phyloP scores from a whole-genome alignment of 2,329 filamentous ascomycete genomes.

The Harringtonia aguacate region DNA sequence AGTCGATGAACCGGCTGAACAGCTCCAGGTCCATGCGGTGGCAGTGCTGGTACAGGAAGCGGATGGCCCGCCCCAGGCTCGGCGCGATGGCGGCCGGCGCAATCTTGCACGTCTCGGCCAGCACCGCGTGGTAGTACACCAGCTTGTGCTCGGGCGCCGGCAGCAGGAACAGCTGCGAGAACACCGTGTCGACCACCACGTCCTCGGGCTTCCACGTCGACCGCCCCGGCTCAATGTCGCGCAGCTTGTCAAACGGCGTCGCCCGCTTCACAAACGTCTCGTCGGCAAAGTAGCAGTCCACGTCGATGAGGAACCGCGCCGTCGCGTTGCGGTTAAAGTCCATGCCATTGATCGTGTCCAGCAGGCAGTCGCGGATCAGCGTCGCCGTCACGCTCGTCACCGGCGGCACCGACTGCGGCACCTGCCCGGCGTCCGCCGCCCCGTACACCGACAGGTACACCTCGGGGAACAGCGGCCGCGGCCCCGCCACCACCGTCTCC shows the following conservation, averaged over 20 bases:
- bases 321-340: constrained; percentile 85
- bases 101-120: constrained; percentile 93
- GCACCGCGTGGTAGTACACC: constrained; percentile 90
- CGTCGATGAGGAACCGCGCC: constrained; percentile 81
- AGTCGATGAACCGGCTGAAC: constrained; percentile 80
- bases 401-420: constrained; percentile 78
- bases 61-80: constrained; percentile 83
- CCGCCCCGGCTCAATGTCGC: constrained; percentile 51
- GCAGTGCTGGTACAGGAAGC: constrained; percentile 76
- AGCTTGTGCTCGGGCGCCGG: constrained; percentile 84
- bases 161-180: constrained; percentile 86
- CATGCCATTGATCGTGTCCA: constrained; percentile 88
- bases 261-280: constrained; percentile 89
- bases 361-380: constrained; percentile 72
- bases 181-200: constrained; percentile 92
- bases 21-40: constrained; percentile 81
- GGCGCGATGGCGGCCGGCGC: constrained; percentile 94
- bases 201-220: constrained; percentile 97
- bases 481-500: constrained; percentile 61
- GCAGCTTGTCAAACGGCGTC: constrained; percentile 82
- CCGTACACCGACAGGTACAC: constrained; percentile 84
- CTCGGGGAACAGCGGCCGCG: constrained; percentile 76
- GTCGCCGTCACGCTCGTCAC: constrained; percentile 67
- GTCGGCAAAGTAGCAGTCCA: constrained; percentile 88
- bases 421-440: constrained; percentile 5